Evolutionary conservation across 2,329 filamentous ascomycete genomes (phyloP), one percentile per base, ranked within the genome.

Genomic region (Ceratocystis destructans): DNA sequence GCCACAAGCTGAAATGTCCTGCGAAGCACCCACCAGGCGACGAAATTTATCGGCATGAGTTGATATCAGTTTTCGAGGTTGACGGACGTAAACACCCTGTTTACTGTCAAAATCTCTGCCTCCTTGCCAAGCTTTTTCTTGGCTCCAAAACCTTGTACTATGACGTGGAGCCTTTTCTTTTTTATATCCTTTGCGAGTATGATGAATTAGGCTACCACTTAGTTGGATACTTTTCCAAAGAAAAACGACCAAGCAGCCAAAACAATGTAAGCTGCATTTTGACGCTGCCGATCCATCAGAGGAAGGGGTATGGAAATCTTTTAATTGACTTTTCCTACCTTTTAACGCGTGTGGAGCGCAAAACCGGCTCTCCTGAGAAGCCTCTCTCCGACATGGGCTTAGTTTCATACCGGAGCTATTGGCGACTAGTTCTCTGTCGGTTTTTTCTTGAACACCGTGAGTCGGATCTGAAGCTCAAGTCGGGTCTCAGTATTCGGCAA

Each of bases 191-290:
- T 78, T 96, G 91, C 70, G 94, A 96, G 71, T 93, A 92, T 71
- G 89, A 96, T 72, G 88, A 94, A 66, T 83, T 87, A 20, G 93
- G 93, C 20, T 96, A 94, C 73, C 94, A 96, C 74, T 94, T 99
- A 71, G 93, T 97, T 31, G 94, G 94, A n/a, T 99, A 99, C 74
- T 99, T 99, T 72, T 97, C 94, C 63, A 99, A 99, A 75, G 94
- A 99, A 77, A 99, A 99, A 77, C 83, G 95, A 55, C 88, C 90
- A 1, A 93, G 90, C 75, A 96, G 91, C 69, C 87, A 92, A 71
- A 97, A 99, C 75, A 99, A 99, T 70, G 94, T 99, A 61, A 96
- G 91, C 7, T 99, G 94, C 75, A 99, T 99, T 71, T 79, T 99
- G 61, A 96, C 96, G 3, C 79, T 99, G 48, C 94, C 94, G 0